phyloP scores from a whole-genome alignment of 2,329 filamentous ascomycete species.

The Aspergillus spinulosporus region DNA sequence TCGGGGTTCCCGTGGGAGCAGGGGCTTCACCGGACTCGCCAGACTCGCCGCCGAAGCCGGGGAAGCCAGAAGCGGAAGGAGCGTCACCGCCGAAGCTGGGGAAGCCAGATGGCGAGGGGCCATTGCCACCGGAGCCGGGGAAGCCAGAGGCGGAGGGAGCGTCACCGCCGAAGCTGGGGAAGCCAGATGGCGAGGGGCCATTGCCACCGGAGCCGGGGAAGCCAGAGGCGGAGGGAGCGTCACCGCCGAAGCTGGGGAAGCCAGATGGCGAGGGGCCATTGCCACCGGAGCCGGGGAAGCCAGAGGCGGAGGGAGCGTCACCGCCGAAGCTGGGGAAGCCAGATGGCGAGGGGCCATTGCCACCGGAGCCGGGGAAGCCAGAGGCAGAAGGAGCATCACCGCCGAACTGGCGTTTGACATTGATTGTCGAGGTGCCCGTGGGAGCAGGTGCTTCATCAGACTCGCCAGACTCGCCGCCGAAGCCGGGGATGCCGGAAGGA shows the following conservation, averaged over 20 bases:
- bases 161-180: background rate
- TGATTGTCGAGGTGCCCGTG: background rate
- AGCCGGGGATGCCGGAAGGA: slow-evolving; percentile 14
- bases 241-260: background rate
- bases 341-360: background rate
- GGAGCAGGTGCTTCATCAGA: too few species aligned
- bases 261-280: background rate
- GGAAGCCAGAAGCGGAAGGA: slow-evolving; percentile 6
- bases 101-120: background rate
- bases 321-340: background rate
- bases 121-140: background rate
- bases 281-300: background rate
- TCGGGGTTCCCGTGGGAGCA: background rate
- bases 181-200: background rate
- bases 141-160: background rate
- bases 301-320: slow-evolving; percentile 2
- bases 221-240: background rate
- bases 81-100: background rate
- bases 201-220: background rate
- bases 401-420: background rate
- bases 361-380: background rate
- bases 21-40: too few species aligned
- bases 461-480: background rate
- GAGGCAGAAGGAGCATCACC: too few species aligned
- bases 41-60: background rate